Base-by-base conservation (phyloP, 352 stramenopile genomes). In the Pythium folliculosum region DNA sequence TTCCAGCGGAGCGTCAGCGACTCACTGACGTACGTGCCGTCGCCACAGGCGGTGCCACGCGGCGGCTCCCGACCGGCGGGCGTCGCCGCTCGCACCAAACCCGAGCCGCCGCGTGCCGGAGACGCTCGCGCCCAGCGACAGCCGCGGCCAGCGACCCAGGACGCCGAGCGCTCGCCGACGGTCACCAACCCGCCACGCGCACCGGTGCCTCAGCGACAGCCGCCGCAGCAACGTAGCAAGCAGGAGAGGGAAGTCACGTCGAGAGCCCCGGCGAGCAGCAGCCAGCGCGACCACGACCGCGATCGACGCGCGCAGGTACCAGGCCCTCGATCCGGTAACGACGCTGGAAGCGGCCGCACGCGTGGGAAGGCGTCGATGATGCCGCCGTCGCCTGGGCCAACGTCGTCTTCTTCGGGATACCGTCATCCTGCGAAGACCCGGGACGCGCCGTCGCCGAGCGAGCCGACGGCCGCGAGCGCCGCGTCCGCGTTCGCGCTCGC, bases 401-500 rank as follows among this genome's bases (percentile, higher is more conserved):
- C 44, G 5, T 27, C 44, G 19, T 51, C 60, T 32, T 32, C 27
- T 32, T 32, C 27, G 27, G 27, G 3, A 5, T 32, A 32, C 27
- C 5, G 5, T 5, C 27, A 32, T 2, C 27, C 27, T 32, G 3
- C 27, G 3, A 32, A 32, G 27, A 32, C 27, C 27, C 27, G 27
- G 27, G 27, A 32, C 3, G 27, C 27, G 27, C 27, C 27, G 27
- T 32, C 27, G 17, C 21, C 76, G 65, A 25, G 65, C 51, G 49
- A 77, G 62, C 43, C 81, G 57, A 69, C 75, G 0, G 80, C 80
- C 37, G 78, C 72, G 21, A 75, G 77, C 10, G 81, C 84, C 14
- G 81, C 81, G 27, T 90, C 80, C 1, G 84, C 84, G 12, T 92
- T 92, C 70, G 84, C 84, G 32, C 67, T 92, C 10, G 84, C 84